Conservation (phyloP, 495 filamentous ascomycete species). For the Neurospora pannonica region DNA sequence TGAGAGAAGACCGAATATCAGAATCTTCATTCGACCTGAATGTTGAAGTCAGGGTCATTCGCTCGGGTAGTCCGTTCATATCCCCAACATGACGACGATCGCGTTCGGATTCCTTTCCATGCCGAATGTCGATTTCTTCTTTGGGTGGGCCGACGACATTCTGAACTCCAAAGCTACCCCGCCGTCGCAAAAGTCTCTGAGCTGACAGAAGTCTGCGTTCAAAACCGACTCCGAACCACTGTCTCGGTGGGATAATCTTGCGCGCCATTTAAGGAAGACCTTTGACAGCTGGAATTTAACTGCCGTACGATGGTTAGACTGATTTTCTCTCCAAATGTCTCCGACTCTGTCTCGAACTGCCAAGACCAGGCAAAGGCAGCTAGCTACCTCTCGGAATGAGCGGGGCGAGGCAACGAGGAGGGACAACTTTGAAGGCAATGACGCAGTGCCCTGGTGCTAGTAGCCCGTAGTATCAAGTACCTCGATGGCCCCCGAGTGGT, state of each 20-base stretch:
- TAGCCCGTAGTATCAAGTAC: background rate
- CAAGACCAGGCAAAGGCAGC: background rate
- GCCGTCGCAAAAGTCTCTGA: background rate
- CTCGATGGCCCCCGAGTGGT: background rate
- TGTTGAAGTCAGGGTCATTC: background rate
- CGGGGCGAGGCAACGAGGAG: background rate
- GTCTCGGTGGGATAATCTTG: background rate
- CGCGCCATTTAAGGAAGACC: background rate
- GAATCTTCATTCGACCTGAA: background rate
- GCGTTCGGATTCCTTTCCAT: background rate
- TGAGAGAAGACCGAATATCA: background rate
- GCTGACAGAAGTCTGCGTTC: background rate
- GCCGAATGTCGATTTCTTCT: background rate
- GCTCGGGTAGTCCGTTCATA: background rate
- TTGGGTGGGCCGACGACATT: background rate
- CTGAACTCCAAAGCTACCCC: background rate
- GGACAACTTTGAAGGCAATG: background rate
- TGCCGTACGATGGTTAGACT: background rate
- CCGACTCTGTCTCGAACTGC: background rate
- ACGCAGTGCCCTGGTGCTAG: background rate
- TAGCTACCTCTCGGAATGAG: background rate
- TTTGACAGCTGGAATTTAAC: background rate
- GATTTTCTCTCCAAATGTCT: background rate
- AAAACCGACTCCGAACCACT: background rate
- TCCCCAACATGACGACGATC: background rate